Percentiles rank a stretch among this genome's conserved stretches.
Conservation (phyloP, 108 stramenopile genomes). For the Skeletonema potamos region DNA sequence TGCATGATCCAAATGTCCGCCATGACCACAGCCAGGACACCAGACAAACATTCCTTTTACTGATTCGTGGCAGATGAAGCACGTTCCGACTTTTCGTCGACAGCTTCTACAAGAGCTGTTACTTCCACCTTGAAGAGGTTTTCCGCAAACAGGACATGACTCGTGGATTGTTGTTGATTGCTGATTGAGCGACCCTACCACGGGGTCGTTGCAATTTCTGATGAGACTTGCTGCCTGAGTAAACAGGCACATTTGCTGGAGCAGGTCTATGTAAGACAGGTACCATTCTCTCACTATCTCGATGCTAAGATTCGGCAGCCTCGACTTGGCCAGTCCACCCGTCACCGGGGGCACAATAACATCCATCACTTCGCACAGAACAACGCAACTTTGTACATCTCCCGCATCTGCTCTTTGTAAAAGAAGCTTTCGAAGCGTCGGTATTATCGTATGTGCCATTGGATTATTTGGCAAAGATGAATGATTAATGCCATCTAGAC, state of each 20-base stretch:
- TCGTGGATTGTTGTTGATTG: conserved; percentile 85
- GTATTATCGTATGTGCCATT: conserved; percentile 63
- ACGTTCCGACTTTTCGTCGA: conserved; percentile 68
- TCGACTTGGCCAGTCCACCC: conserved; percentile 42
- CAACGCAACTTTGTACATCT: conserved; percentile 85
- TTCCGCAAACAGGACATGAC: conserved; percentile 78
- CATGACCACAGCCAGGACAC: conserved; percentile 87
- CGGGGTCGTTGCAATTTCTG: conserved; percentile 67
- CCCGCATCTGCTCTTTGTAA: conserved; percentile 81
- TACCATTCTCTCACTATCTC: conserved; percentile 85
- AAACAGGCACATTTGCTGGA: conserved; percentile 85
- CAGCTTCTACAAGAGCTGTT: conserved; percentile 61
- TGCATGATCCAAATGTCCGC: conserved; percentile 41
- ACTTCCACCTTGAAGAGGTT: conserved; percentile 48
- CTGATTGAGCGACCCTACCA: conserved; percentile 74
- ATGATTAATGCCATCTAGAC: conserved; percentile 43
- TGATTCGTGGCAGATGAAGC: conserved; percentile 83
- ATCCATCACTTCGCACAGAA: conserved; percentile 81
- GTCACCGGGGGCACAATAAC: conserved; percentile 49
- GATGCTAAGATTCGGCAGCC: conserved; percentile 60
- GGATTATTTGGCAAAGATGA: conserved; percentile 38
- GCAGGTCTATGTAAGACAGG: conserved; percentile 78
- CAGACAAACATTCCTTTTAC: conserved; percentile 84
- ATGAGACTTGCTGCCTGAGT: conserved; percentile 72
- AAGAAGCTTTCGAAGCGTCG: conserved; percentile 63